Evolutionary conservation across 768 basidiomycete genomes (phyloP), one percentile per base, ranked within the genome.

Genomic region (Cystofilobasidium capitatum): DNA sequence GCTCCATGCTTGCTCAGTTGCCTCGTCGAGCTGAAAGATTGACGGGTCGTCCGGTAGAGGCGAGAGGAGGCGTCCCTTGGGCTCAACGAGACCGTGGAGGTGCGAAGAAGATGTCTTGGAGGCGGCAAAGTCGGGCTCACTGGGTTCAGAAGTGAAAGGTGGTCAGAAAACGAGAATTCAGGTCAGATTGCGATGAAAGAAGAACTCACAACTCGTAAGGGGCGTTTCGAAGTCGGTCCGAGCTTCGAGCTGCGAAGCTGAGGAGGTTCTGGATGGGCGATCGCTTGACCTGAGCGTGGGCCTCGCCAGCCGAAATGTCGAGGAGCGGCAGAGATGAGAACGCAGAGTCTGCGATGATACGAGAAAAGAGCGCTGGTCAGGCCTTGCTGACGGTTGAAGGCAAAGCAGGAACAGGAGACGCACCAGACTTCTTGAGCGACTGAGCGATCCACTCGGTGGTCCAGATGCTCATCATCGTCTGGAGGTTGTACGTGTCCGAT

Each of bases 391-490:
- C 39, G 51, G 12, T 20, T n/a, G 36, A n/a, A 44, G 3, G 16
- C 0, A 10, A 3, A 42, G 22, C 20, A 44, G 26, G 17, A 24
- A 26, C 17, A 65, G 14, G 26, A 26, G 10, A 71, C 82, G 70
- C 73, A 88, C 88, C 81, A 75, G 83, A 79, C n/a, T 86, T 81
- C 54, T 82, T 79, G 24, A 90, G 74, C 6, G 90, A 91, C 40
- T 77, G 79, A 66, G 86, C 80, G 47, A 97, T 86, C 83, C 87
- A 84, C 71, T 90, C 88, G 0, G 86, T 82, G 0, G 85, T 82
- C 94, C 96, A 99, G 65, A 99, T 93, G 75, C 88, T 91, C 78
- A 90, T 85, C 69, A 92, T 78, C 65, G 83, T 86, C 58, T 79
- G 78, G 54, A 90, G 72, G 62, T 83, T 81, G 45, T 83, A 79